A percentile compares a stretch with the other conserved stretches of the same genome.
Evolutionary conservation across 139 green algal species (phyloP).

Genomic region (Tetraselmis chui): DNA sequence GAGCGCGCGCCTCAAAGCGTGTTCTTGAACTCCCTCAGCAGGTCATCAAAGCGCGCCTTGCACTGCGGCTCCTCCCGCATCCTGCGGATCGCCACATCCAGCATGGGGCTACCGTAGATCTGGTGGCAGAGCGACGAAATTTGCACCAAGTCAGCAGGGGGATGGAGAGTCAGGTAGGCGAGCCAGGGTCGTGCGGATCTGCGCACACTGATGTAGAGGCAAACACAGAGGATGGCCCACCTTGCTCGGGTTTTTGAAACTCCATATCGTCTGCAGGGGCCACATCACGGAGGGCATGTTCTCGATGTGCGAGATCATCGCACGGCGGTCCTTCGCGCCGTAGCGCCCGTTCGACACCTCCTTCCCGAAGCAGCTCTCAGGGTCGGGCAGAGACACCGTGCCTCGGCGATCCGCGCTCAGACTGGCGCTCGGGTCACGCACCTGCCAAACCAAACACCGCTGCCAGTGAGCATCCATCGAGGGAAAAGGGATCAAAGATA

Average conservation of each 20-base stretch:
- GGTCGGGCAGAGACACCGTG: conserved; percentile 25
- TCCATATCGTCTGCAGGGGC: neutral
- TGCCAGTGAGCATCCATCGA: no score
- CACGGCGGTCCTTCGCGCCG: neutral
- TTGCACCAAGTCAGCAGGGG: neutral
- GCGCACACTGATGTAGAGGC: neutral
- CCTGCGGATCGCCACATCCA: neutral
- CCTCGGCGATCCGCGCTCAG: conserved; percentile 25
- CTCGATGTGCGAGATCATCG: neutral
- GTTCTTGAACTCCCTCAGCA: neutral
- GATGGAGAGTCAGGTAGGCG: neutral
- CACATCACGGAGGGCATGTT: neutral
- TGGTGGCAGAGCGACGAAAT: neutral
- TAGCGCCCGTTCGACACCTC: neutral
- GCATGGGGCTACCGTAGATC: conserved; percentile 8
- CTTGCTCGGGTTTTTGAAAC: neutral
- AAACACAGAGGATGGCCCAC: neutral
- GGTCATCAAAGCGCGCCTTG: neutral
- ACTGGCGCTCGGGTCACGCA: conserved; percentile 14
- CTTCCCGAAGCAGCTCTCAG: conserved; percentile 6
- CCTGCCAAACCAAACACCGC: neutral
- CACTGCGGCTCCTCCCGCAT: neutral
- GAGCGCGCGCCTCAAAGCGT: no score
- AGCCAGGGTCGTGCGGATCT: no score
- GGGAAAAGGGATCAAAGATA: no score